A percentile compares a stretch with the other conserved stretches of the same genome.
These are phyloP conservation scores for Boletus subcaerulescens DNA, from an alignment of 768 basidiomycete genomes.

Conservation along the genomic window DNA sequence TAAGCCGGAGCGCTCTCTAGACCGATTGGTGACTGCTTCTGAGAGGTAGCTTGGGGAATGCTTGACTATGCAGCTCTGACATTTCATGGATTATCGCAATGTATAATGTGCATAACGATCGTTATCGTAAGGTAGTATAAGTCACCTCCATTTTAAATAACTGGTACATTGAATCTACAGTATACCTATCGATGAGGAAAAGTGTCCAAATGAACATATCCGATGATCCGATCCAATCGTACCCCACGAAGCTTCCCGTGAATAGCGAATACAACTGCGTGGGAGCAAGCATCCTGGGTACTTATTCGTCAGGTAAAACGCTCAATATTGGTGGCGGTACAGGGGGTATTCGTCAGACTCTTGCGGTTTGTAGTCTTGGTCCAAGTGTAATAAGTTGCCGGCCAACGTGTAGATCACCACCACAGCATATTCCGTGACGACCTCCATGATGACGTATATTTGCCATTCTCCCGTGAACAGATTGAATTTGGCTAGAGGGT, in stretches of 20 bases:
- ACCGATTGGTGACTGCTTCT: slow-evolving; percentile 35
- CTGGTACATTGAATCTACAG: neutral
- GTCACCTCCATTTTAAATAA: neutral
- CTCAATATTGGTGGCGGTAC: slow-evolving; percentile 36
- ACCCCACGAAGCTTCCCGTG: too few species aligned
- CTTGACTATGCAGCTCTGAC: slow-evolving; percentile 78
- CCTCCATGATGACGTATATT: slow-evolving; percentile 54
- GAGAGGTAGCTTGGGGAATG: slow-evolving; percentile 45
- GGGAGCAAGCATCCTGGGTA: neutral
- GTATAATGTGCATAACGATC: neutral
- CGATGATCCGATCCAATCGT: too few species aligned
- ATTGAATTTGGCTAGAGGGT: slow-evolving; percentile 51
- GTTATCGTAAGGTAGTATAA: neutral
- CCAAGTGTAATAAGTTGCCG: slow-evolving; percentile 28
- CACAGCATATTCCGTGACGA: slow-evolving; percentile 58
- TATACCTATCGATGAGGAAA: neutral
- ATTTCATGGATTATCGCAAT: slow-evolving; percentile 23
- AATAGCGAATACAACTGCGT: neutral
- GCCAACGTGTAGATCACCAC: slow-evolving; percentile 41
- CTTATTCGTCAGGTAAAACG: neutral
- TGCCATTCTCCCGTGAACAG: slow-evolving; percentile 56
- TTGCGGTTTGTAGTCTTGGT: slow-evolving; percentile 32
- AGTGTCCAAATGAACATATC: too few species aligned
- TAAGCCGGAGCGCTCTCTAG: slow-evolving; percentile 75
- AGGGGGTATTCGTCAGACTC: slow-evolving; percentile 26